These are phyloP conservation scores for Globisporangium camurandrum DNA, from an alignment of 352 stramenopile genomes.

Conservation along the genomic window DNA sequence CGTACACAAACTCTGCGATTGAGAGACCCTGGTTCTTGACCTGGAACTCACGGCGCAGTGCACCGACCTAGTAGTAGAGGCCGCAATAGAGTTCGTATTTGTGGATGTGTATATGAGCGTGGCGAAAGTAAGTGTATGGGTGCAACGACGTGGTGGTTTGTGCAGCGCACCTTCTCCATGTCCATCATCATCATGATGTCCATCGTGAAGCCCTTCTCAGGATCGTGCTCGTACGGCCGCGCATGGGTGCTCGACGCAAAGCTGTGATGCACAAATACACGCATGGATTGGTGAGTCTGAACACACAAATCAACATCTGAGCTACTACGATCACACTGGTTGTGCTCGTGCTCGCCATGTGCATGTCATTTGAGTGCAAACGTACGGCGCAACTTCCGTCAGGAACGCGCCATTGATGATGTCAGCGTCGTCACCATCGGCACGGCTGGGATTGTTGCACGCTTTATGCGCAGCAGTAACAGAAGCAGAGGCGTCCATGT, in stretches of 20 bases:
- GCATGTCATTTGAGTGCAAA: neutral
- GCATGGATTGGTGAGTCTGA: neutral
- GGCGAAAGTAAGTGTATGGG: neutral
- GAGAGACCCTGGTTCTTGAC: conserved; percentile 72
- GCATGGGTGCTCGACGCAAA: conserved; percentile 1
- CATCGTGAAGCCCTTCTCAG: conserved; percentile 82
- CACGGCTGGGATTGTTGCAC: too few relatives aligned
- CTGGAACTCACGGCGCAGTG: conserved; percentile 80
- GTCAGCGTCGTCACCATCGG: too few relatives aligned
- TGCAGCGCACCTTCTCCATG: conserved; percentile 54
- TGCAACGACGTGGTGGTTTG: neutral
- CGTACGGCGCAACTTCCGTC: conserved; percentile 14
- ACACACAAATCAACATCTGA: too few relatives aligned
- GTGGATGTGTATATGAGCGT: neutral
- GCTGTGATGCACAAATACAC: neutral
- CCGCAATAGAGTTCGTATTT: neutral
- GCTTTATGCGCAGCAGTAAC: too few relatives aligned
- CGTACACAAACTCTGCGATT: conserved; percentile 81
- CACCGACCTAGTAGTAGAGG: conserved; percentile 34
- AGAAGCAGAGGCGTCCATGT: too few relatives aligned
- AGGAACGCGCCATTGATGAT: conserved; percentile 8
- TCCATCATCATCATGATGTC: conserved; percentile 92
- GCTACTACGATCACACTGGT: too few relatives aligned
- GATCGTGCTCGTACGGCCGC: conserved; percentile 62
- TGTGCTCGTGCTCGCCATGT: neutral